These are phyloP conservation scores for Maudiozyma bulderi DNA, from an alignment of 805 yeast genomes.

Conservation along the genomic window DNA sequence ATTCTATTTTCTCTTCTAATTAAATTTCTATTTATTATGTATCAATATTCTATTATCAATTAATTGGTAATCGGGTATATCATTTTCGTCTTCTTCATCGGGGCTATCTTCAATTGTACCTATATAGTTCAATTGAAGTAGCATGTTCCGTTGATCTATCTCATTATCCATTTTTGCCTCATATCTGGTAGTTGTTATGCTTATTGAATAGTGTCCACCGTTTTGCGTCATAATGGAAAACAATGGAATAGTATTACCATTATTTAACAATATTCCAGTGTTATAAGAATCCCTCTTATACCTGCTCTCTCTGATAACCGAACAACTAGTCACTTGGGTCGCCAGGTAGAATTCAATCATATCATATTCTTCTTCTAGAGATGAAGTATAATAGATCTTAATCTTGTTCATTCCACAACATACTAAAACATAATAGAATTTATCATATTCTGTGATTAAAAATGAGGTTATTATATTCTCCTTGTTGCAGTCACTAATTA, in stretches of 20 bases:
- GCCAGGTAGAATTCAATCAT: slow-evolving; percentile 8
- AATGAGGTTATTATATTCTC: slow-evolving; percentile 3
- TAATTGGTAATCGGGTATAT: background rate
- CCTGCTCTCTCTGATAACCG: background rate
- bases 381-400: slow-evolving; percentile 1
- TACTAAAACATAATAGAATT: slow-evolving; percentile 5
- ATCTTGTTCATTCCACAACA: slow-evolving; percentile 3
- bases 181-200: background rate
- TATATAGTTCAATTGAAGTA: slow-evolving; percentile 1
- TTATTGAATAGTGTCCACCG: slow-evolving; percentile 4
- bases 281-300: background rate
- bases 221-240: slow-evolving; percentile 2
- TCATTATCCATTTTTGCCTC: background rate
- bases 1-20: background rate
- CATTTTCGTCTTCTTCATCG: slow-evolving; percentile 1
- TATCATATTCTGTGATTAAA: background rate
- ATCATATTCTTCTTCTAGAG: slow-evolving; percentile 3
- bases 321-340: slow-evolving; percentile 6
- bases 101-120: background rate
- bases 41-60: slow-evolving; percentile 6
- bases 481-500: background rate
- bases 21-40: background rate
- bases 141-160: background rate
- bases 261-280: background rate
- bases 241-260: background rate